Conservation (phyloP, 371 early-diverging fungal genomes). For the Rhizopus arrhizus region DNA sequence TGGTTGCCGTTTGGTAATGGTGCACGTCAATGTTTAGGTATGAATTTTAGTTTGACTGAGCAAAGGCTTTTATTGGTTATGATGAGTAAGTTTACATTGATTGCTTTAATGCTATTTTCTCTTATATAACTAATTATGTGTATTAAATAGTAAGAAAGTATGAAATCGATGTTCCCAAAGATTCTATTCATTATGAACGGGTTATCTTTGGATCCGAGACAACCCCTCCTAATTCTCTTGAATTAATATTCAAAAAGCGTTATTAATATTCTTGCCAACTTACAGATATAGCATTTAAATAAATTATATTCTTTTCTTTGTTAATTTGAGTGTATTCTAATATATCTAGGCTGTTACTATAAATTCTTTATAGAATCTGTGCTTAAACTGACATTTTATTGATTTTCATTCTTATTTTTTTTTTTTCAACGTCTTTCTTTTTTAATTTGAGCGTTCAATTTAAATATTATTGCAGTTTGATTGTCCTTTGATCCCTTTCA, state of each 20-base stretch:
- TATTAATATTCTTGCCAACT: conserved; percentile 8
- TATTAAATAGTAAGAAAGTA: background rate
- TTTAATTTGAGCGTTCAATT: no score
- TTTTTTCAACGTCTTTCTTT: no score
- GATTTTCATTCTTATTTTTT: no score
- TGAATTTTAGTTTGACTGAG: conserved; percentile 59
- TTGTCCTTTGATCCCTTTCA: no score
- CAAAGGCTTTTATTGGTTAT: conserved; percentile 56
- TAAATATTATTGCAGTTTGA: no score
- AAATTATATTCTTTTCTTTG: no score
- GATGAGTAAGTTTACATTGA: conserved; percentile 37
- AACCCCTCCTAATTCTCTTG: conserved; percentile 12
- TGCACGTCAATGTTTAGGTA: conserved; percentile 58
- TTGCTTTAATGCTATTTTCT: background rate
- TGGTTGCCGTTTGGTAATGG: conserved; percentile 61
- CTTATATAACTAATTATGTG: background rate
- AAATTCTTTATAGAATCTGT: no score
- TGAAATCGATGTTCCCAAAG: conserved; percentile 26
- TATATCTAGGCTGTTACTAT: no score
- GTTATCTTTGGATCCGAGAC: conserved; percentile 17
- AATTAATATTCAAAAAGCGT: conserved; percentile 21
- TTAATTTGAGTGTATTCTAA: no score
- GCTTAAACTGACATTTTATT: no score
- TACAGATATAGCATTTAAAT: no score
- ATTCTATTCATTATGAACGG: conserved; percentile 30